Evolutionary conservation across 2,329 filamentous ascomycete species (phyloP).

Genomic region (Sarocladium oryzae): DNA sequence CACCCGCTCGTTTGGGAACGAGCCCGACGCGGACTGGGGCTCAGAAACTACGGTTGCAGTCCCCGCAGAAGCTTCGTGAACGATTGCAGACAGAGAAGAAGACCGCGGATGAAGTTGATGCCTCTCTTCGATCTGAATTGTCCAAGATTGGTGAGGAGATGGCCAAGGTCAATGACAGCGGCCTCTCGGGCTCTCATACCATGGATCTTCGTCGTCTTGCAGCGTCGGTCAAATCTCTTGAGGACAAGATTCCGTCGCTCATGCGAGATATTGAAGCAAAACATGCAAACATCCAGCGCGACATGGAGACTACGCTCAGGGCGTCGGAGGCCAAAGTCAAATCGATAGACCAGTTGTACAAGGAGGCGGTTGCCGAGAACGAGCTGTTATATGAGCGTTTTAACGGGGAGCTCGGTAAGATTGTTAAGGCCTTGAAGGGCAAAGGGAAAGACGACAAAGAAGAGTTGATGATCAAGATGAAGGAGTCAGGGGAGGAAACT

Average conservation of each 20-base stretch:
- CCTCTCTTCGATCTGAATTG: slow-evolving; percentile 66
- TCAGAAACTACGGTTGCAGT: slow-evolving; percentile 60
- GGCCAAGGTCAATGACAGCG: slow-evolving; percentile 44
- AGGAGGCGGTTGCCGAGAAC: slow-evolving; percentile 83
- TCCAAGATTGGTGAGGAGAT: slow-evolving; percentile 77
- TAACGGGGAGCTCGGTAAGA: slow-evolving; percentile 82
- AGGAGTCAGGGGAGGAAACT: slow-evolving; percentile 70
- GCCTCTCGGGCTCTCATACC: slow-evolving; percentile 22
- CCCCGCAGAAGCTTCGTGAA: slow-evolving; percentile 72
- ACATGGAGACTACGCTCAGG: slow-evolving; percentile 65
- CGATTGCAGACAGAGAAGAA: slow-evolving; percentile 77
- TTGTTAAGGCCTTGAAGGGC: slow-evolving; percentile 67
- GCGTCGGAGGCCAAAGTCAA: slow-evolving; percentile 73
- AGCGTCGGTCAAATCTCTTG: slow-evolving; percentile 57
- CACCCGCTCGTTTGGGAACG: slow-evolving; percentile 20
- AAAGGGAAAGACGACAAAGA: slow-evolving; percentile 72
- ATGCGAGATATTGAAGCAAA: slow-evolving; percentile 54
- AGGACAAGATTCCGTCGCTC: slow-evolving; percentile 56
- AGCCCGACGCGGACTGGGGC: slow-evolving; percentile 16
- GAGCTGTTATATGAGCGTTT: slow-evolving; percentile 88
- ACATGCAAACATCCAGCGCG: slow-evolving; percentile 58
- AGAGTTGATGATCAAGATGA: slow-evolving; percentile 65
- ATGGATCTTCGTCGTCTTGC: slow-evolving; percentile 43
- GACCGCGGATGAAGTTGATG: slow-evolving; percentile 63
- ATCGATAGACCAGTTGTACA: slow-evolving; percentile 81